Conservation (phyloP, 352 stramenopile species). For the Globisporangium emineosum region DNA sequence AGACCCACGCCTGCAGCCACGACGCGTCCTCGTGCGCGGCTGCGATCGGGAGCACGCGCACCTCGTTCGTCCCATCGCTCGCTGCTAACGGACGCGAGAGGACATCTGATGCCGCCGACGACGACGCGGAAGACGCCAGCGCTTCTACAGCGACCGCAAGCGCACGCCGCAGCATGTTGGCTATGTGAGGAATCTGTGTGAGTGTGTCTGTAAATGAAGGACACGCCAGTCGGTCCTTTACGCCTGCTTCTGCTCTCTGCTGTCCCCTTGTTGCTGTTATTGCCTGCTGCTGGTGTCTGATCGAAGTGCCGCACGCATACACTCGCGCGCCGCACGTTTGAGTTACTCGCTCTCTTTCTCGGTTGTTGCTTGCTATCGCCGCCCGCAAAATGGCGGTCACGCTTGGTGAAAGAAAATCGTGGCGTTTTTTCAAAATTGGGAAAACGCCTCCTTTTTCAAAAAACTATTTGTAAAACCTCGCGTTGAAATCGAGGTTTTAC, state of each 20-base stretch:
- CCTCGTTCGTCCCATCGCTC: not conserved
- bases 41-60: not conserved
- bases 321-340: not conserved
- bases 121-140: not conserved
- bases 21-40: not conserved
- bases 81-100: not conserved
- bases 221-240: not conserved
- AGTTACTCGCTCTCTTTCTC: not conserved
- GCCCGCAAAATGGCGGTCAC: too few relatives aligned
- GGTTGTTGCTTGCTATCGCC: not conserved
- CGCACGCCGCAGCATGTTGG: constrained; percentile 12
- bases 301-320: not conserved
- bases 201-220: not conserved
- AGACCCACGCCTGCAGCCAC: constrained; percentile 43
- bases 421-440: too few relatives aligned
- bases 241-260: not conserved
- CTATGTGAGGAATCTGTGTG: not conserved
- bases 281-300: not conserved
- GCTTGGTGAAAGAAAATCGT: too few relatives aligned
- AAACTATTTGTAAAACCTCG: too few relatives aligned
- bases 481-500: too few relatives aligned
- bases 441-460: too few relatives aligned
- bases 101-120: not conserved
- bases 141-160: constrained; percentile 5
- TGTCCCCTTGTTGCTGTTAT: not conserved